phyloP scores from a whole-genome alignment of 2,329 filamentous ascomycete species.

The Fusarium haematococcum region DNA sequence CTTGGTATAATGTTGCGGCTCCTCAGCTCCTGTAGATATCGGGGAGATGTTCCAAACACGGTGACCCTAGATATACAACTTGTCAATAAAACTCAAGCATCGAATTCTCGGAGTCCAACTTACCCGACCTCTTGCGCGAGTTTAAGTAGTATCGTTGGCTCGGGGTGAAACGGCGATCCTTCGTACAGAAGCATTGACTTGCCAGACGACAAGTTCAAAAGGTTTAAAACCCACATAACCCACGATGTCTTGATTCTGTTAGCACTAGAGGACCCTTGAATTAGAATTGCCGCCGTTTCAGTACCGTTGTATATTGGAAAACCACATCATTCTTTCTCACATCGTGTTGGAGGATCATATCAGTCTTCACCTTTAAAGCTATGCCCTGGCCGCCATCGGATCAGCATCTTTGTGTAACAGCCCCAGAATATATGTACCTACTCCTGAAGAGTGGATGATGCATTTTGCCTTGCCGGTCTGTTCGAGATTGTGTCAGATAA shows the following conservation, averaged over 20 bases:
- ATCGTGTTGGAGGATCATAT: constrained; percentile 18
- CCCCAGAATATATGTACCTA: not conserved
- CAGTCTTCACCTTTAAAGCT: constrained; percentile 18
- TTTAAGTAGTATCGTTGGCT: constrained; percentile 1
- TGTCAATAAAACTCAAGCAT: too few relatives aligned
- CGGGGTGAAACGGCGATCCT: constrained; percentile 18
- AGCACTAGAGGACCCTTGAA: too few relatives aligned
- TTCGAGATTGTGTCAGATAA: too few relatives aligned
- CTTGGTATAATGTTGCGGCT: not conserved
- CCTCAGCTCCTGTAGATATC: constrained; percentile 7
- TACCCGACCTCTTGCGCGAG: constrained; percentile 13
- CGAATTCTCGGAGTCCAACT: too few relatives aligned
- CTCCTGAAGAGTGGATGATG: constrained; percentile 17
- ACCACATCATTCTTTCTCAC: constrained; percentile 4
- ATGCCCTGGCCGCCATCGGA: constrained; percentile 2
- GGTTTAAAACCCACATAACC: constrained; percentile 23
- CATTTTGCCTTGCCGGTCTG: constrained; percentile 4
- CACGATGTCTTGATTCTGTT: constrained; percentile 7
- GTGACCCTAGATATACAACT: too few relatives aligned
- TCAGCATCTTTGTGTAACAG: too few relatives aligned
- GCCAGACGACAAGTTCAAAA: constrained; percentile 6
- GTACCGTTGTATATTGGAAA: constrained; percentile 20
- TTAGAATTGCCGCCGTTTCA: too few relatives aligned
- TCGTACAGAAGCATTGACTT: constrained; percentile 13
- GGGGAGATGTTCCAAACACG: constrained; percentile 13